Base-by-base conservation (phyloP, 768 basidiomycete species). In the Mycena metata region DNA sequence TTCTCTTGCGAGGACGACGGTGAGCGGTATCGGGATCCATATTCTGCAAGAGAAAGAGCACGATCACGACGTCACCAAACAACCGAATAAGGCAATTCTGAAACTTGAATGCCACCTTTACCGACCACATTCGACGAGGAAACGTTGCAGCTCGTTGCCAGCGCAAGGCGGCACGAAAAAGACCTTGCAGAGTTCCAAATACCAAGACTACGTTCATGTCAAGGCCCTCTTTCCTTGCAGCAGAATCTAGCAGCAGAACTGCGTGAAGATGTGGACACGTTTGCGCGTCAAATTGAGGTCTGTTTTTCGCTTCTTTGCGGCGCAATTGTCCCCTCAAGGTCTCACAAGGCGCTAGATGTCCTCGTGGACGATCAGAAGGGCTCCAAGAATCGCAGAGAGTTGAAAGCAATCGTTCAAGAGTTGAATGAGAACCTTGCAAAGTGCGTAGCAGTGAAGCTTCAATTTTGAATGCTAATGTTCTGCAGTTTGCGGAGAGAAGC, bases 141-240 rank as follows among this genome's bases (percentile, higher is more conserved):
- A 60, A 83, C 86, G 2, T 74, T 75, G 2, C 74, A 83, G 15
- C 79, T 89, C 6, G 84, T 95, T 12, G 83, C 81, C 5, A 82
- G 82, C 3, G 77, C 89, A 6, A 82, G 85, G 50, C 83, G 93
- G 24, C 84, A 88, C 12, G 83, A 89, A 67, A 84, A 78, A 3
- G 94, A 96, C 79, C 77, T 97, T 9, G 73, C 82, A 4, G 82
- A 89, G 13, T 89, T 89, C 72, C 93, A 95, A 77, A 84, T 98
- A 39, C 93, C 95, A 1, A 88, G 92, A 2, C 82, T 98, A 56
- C 83, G 85, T 11, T 74, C 81, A 58, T 96, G 93, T 77, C 82
- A 79, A 11, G 94, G 92, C 0, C 91, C 95, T 1, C 80, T 93
- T 12, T 76, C 84, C 0, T 75, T 88, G 3, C 96, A 97, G 72